These are phyloP conservation scores for Ophiostoma sp. DNA, from an alignment of 2,329 filamentous ascomycete genomes.

Conservation along the genomic window DNA sequence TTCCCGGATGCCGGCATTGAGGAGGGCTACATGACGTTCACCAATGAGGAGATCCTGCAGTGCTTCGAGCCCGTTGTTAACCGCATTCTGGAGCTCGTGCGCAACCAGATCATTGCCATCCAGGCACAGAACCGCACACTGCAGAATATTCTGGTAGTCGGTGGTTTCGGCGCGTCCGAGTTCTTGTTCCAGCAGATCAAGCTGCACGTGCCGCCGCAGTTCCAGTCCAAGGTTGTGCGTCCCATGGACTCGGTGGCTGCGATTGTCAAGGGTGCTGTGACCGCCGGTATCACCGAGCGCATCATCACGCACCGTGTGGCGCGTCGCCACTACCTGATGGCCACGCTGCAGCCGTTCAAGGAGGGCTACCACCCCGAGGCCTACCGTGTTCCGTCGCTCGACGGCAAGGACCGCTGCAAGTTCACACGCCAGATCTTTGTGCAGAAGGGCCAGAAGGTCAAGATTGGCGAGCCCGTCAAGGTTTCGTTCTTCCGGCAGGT, in stretches of 20 bases:
- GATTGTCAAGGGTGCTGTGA: slow-evolving; percentile 97
- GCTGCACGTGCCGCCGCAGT: slow-evolving; percentile 94
- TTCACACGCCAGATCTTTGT: slow-evolving; percentile 98
- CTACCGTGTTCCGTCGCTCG: slow-evolving; percentile 91
- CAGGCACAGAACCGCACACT: slow-evolving; percentile 91
- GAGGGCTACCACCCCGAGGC: slow-evolving; percentile 97
- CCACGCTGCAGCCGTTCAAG: slow-evolving; percentile 96
- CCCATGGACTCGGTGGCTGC: slow-evolving; percentile 98
- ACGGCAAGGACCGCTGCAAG: slow-evolving; percentile 97
- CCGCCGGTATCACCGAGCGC: slow-evolving; percentile 93
- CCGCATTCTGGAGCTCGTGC: slow-evolving; percentile 88
- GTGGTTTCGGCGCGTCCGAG: slow-evolving; percentile 96
- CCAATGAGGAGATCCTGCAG: slow-evolving; percentile 97
- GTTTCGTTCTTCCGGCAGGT: slow-evolving; percentile 98
- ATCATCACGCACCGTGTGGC: slow-evolving; percentile 96
- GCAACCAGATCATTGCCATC: slow-evolving; percentile 98
- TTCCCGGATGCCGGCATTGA: slow-evolving; percentile 97
- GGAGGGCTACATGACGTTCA: slow-evolving; percentile 99
- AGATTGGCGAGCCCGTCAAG: slow-evolving; percentile 98
- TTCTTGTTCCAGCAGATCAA: slow-evolving; percentile 99
- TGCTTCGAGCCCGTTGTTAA: slow-evolving; percentile 99
- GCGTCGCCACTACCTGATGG: slow-evolving; percentile 97
- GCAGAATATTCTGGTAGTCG: slow-evolving; percentile 95
- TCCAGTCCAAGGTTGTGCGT: slow-evolving; percentile 95
- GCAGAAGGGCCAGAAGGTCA: slow-evolving; percentile 96